phyloP scores from a whole-genome alignment of 2,329 filamentous ascomycete genomes.

The Neofusicoccum parvum region DNA sequence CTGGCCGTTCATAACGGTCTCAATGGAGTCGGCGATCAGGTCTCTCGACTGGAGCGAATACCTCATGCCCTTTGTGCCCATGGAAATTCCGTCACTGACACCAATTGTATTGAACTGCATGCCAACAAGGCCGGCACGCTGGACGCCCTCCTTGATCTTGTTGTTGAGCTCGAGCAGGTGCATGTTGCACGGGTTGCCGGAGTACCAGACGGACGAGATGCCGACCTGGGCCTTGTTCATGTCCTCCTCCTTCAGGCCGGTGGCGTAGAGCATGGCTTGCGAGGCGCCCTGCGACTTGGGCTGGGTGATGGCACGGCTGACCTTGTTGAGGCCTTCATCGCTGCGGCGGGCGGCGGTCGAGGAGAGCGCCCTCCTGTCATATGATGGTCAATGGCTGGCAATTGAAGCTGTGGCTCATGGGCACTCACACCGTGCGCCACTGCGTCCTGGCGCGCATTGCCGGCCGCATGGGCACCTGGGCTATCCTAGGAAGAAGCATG shows the following conservation, averaged over 20 bases:
- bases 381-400: conserved; percentile 10
- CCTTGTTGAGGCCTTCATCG: conserved; percentile 64
- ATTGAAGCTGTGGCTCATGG: not conserved
- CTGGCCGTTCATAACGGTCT: conserved; percentile 98
- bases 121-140: conserved; percentile 78
- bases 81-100: conserved; percentile 95
- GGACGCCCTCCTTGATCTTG: conserved; percentile 71
- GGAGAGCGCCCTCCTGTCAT: conserved; percentile 18
- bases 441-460: conserved; percentile 12
- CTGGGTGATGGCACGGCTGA: conserved; percentile 85
- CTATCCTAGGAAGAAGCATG: conserved; percentile 20
- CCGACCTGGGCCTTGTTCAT: conserved; percentile 97
- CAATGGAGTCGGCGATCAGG: conserved; percentile 96
- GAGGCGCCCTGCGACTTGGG: conserved; percentile 98
- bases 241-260: conserved; percentile 80
- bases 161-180: conserved; percentile 89
- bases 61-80: conserved; percentile 97
- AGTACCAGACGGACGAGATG: conserved; percentile 97
- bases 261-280: conserved; percentile 98
- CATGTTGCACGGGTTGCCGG: conserved; percentile 99
- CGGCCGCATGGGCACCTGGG: conserved; percentile 9
- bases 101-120: conserved; percentile 99
- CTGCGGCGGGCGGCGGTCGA: conserved; percentile 31
- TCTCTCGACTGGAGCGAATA: conserved; percentile 94
- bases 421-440: conserved; percentile 18